Conservation (phyloP, 805 yeast species). For the Metschnikowia arizonensis region DNA sequence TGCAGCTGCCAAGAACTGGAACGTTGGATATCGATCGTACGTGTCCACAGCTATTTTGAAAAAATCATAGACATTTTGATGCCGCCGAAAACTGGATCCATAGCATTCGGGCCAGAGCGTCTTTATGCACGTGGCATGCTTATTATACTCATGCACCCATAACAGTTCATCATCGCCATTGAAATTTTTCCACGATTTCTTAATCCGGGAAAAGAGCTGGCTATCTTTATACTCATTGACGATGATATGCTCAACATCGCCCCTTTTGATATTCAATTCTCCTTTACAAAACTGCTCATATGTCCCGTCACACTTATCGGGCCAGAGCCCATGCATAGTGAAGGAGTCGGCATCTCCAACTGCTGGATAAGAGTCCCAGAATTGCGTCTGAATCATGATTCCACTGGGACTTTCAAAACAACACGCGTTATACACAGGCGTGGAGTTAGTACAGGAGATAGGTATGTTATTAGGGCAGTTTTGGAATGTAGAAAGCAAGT, state of each 20-base stretch:
- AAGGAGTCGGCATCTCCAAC: slow-evolving; percentile 33
- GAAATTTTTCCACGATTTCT: slow-evolving; percentile 24
- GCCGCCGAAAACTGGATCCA: slow-evolving; percentile 17
- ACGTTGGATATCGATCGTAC: slow-evolving; percentile 34
- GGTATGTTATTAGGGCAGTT: background rate
- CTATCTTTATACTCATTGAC: slow-evolving; percentile 25
- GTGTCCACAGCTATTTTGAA: slow-evolving; percentile 30
- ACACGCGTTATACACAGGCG: slow-evolving; percentile 45
- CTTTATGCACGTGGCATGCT: slow-evolving; percentile 42
- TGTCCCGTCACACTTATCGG: slow-evolving; percentile 39
- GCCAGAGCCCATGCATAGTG: slow-evolving; percentile 46
- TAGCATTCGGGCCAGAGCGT: slow-evolving; percentile 37
- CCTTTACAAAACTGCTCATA: slow-evolving; percentile 37
- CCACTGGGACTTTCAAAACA: slow-evolving; percentile 42
- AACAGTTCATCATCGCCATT: slow-evolving; percentile 31
- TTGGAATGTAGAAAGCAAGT: background rate
- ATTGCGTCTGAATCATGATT: slow-evolving; percentile 39
- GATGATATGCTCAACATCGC: slow-evolving; percentile 25
- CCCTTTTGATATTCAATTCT: slow-evolving; percentile 22
- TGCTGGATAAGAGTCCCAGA: slow-evolving; percentile 37
- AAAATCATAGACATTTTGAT: slow-evolving; percentile 28
- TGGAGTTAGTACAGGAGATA: slow-evolving; percentile 31
- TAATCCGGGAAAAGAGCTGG: slow-evolving; percentile 25
- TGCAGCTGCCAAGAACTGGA: slow-evolving; percentile 29
- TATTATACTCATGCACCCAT: slow-evolving; percentile 44